These are phyloP conservation scores for Coniella vitis DNA, from an alignment of 2,329 filamentous ascomycete genomes.

Conservation along the genomic window DNA sequence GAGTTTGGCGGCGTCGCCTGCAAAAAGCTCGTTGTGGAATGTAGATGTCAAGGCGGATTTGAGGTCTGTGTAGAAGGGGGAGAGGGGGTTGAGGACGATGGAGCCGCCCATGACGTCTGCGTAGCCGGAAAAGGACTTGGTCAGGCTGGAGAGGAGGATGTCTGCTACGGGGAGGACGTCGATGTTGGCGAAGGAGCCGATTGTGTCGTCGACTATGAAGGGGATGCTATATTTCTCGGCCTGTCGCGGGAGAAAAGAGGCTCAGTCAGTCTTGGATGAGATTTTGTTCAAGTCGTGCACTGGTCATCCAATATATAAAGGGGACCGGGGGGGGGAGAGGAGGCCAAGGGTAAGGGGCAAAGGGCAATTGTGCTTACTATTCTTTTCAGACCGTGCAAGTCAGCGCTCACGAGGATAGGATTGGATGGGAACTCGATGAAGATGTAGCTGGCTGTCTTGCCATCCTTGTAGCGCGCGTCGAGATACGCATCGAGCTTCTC, in stretches of 20 bases:
- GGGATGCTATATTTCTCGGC: constrained; percentile 38
- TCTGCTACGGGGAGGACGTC: constrained; percentile 44
- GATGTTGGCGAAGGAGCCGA: constrained; percentile 41
- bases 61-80: constrained; percentile 32
- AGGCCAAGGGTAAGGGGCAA: no score
- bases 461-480: constrained; percentile 29
- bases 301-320: no score
- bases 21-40: constrained; percentile 40
- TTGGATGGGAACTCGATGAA: constrained; percentile 46
- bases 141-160: constrained; percentile 44
- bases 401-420: constrained; percentile 34
- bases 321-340: no score
- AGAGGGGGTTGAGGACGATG: constrained; percentile 41
- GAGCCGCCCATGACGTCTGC: constrained; percentile 50
- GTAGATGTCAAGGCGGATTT: constrained; percentile 22
- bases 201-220: constrained; percentile 41
- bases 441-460: constrained; percentile 36
- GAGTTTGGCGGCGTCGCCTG: constrained; percentile 38
- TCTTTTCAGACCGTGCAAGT: constrained; percentile 31
- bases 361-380: constrained; percentile 31
- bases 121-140: constrained; percentile 53
- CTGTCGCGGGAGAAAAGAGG: constrained; percentile 13
- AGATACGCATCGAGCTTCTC: constrained; percentile 39
- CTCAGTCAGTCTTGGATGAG: neutral
- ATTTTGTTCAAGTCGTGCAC: no score